phyloP scores from a whole-genome alignment of 768 basidiomycete genomes.

The Suillus tomentosus region DNA sequence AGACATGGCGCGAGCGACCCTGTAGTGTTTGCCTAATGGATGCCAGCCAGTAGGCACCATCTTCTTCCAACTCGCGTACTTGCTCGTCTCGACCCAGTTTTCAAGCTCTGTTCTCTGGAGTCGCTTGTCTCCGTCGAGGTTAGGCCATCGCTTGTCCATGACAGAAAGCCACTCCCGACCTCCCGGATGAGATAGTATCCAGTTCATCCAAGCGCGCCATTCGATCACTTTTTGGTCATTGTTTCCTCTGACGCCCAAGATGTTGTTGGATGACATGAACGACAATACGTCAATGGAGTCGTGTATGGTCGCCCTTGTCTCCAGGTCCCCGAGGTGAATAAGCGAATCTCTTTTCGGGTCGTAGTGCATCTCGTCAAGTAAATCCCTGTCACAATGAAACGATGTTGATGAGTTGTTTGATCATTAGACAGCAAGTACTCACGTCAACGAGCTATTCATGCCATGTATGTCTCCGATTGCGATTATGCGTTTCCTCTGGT shows the following conservation, averaged over 20 bases:
- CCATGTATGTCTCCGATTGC: constrained; percentile 91
- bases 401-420: constrained; percentile 2
- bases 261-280: constrained; percentile 62
- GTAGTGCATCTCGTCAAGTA: constrained; percentile 67
- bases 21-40: constrained; percentile 76
- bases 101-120: constrained; percentile 20
- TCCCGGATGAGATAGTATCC: constrained; percentile 54
- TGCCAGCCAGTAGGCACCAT: constrained; percentile 70
- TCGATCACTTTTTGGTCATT: constrained; percentile 92
- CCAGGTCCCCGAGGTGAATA: constrained; percentile 82
- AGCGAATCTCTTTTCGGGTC: constrained; percentile 63
- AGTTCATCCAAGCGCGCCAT: constrained; percentile 86
- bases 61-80: constrained; percentile 46
- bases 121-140: constrained; percentile 33
- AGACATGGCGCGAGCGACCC: constrained; percentile 67
- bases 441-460: constrained; percentile 71
- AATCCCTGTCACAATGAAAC: constrained; percentile 42
- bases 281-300: constrained; percentile 64
- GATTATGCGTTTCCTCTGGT: constrained; percentile 58
- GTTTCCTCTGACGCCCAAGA: constrained; percentile 88
- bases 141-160: constrained; percentile 46
- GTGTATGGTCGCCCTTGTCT: constrained; percentile 66
- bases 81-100: constrained; percentile 39
- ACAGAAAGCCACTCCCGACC: constrained; percentile 56
- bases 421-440: constrained; percentile 26